phyloP scores from a whole-genome alignment of 345 rosid species.

The Gossypium herbaceum region DNA sequence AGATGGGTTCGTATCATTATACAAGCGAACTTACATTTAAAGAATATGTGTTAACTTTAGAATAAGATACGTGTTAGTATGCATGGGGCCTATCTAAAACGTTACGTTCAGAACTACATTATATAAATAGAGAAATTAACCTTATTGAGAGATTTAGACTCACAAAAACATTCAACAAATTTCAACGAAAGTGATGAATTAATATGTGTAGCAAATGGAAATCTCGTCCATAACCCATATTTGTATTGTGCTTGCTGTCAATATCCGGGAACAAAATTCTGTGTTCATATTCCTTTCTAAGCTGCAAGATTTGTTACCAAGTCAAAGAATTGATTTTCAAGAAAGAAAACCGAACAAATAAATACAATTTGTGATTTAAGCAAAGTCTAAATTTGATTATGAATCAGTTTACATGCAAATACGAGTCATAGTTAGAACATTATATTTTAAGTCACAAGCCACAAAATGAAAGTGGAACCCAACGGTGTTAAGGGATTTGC shows the following conservation, averaged over 20 bases:
- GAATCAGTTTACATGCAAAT: background rate
- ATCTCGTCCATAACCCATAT: background rate
- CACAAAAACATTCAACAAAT: background rate
- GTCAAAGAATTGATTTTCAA: background rate
- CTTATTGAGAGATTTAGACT: too few relatives aligned
- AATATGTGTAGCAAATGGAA: background rate
- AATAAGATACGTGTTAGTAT: too few relatives aligned
- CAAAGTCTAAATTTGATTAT: background rate
- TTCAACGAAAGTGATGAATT: background rate
- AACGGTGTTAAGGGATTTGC: constrained; percentile 6
- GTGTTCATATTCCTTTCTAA: background rate
- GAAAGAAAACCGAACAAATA: background rate
- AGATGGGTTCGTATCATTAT: too few relatives aligned
- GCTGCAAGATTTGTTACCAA: background rate
- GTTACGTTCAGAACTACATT: accelerated
- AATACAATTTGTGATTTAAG: constrained; percentile 2
- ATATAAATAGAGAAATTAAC: too few relatives aligned
- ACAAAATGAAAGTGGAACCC: constrained; percentile 2
- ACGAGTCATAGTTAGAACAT: background rate
- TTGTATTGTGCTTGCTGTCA: background rate
- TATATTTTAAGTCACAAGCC: background rate
- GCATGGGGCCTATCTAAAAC: accelerated
- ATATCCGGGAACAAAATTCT: background rate
- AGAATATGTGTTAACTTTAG: too few relatives aligned
- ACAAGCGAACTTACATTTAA: accelerated